These are phyloP conservation scores for Croton setiger DNA, from an alignment of 441 rosid species.

Conservation along the genomic window DNA sequence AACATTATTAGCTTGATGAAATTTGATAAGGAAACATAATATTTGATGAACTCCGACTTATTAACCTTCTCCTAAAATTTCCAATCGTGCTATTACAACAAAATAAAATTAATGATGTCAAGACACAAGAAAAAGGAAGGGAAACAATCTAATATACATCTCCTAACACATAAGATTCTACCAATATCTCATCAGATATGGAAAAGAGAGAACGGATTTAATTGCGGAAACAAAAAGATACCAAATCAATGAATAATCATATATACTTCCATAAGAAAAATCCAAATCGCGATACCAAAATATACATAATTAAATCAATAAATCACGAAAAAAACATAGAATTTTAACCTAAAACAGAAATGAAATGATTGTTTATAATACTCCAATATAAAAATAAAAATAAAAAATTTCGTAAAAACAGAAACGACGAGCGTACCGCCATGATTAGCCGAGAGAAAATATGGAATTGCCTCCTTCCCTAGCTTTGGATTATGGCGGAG, in stretches of 20 bases:
- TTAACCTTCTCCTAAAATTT: neutral
- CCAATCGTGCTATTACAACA: neutral
- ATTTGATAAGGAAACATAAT: neutral
- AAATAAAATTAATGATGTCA: neutral
- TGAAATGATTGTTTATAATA: neutral
- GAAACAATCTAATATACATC: neutral
- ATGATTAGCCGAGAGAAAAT: neutral
- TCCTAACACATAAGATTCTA: neutral
- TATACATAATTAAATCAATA: neutral
- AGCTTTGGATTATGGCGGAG: neutral
- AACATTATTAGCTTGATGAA: neutral
- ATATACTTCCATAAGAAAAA: neutral
- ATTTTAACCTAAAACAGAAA: neutral
- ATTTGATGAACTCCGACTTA: neutral
- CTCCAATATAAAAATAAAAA: neutral
- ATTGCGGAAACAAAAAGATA: neutral
- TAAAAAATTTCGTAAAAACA: too few relatives aligned
- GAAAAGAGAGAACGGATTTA: neutral
- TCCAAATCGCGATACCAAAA: neutral
- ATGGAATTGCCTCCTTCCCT: conserved; percentile 3
- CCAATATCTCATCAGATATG: neutral
- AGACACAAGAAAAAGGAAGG: neutral
- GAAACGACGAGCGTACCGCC: conserved; percentile 5
- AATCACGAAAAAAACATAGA: neutral
- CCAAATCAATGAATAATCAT: neutral